Conservation (phyloP, 176 grass and related monocot species). For the Pontederia crassipes region DNA sequence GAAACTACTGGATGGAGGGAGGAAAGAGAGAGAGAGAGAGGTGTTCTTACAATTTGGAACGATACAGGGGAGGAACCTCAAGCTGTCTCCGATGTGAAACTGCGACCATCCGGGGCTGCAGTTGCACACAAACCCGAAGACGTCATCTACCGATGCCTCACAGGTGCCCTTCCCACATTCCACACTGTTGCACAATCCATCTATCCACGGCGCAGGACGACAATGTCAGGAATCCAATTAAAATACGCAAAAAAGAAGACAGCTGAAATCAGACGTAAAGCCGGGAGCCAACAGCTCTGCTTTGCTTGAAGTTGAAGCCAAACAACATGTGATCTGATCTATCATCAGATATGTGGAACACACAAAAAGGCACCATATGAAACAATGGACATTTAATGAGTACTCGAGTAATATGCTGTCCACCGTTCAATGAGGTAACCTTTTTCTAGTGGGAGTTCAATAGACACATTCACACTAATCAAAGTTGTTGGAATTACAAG, state of each 20-base stretch:
- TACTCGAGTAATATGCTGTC: no score
- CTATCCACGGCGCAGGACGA: conserved; percentile 10
- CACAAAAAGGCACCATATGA: no score
- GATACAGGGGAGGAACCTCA: conserved; percentile 77
- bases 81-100: conserved; percentile 46
- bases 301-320: neutral
- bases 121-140: conserved; percentile 56
- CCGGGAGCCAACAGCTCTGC: neutral
- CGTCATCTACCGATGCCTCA: conserved; percentile 21
- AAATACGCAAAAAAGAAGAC: conserved; percentile 5
- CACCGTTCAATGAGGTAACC: no score
- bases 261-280: neutral
- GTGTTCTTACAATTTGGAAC: conserved; percentile 70
- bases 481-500: no score
- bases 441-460: no score
- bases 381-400: no score
- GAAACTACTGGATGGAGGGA: no score
- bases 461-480: no score
- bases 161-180: conserved; percentile 77
- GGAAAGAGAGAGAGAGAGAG: neutral
- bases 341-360: no score
- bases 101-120: conserved; percentile 72
- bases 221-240: neutral
- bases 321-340: no score
- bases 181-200: conserved; percentile 43